Conservation (phyloP, 306 rosid species). For the Hippophae gyantsensis region DNA sequence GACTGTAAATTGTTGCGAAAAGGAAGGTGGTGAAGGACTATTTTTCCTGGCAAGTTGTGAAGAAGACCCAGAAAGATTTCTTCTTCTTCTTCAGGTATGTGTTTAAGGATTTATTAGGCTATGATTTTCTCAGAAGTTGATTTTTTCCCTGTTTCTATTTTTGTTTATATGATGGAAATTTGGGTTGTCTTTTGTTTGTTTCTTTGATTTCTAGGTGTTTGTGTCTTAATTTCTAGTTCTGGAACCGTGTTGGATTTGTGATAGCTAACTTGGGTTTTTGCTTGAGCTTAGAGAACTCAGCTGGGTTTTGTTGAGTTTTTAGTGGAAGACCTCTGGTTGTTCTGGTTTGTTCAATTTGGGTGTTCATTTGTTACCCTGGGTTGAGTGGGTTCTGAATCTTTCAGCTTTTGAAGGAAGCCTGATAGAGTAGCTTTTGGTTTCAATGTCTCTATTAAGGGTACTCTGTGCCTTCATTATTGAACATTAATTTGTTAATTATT, state of each 20-base stretch:
- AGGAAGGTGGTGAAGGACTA: background rate
- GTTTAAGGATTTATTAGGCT: slow-evolving; percentile 4
- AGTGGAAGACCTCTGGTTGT: background rate
- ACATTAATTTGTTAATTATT: background rate
- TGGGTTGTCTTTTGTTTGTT: background rate
- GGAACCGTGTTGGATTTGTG: background rate
- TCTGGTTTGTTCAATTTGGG: background rate
- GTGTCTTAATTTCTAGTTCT: background rate
- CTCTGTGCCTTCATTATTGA: background rate
- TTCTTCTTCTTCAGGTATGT: slow-evolving; percentile 17
- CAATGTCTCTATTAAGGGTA: background rate
- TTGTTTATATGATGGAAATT: background rate
- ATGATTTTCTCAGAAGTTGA: background rate
- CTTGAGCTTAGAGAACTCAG: too few relatives aligned
- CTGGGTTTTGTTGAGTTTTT: background rate
- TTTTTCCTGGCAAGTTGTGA: slow-evolving; percentile 7
- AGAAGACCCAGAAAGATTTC: slow-evolving; percentile 12
- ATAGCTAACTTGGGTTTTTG: background rate
- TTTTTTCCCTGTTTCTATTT: background rate
- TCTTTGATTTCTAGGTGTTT: background rate
- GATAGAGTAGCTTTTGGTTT: background rate
- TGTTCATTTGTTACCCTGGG: background rate
- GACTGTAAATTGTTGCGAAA: background rate
- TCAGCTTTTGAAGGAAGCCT: background rate
- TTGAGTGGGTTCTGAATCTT: background rate